These are phyloP conservation scores for Carpinus viminea DNA, from an alignment of 306 rosid species.

Conservation along the genomic window DNA sequence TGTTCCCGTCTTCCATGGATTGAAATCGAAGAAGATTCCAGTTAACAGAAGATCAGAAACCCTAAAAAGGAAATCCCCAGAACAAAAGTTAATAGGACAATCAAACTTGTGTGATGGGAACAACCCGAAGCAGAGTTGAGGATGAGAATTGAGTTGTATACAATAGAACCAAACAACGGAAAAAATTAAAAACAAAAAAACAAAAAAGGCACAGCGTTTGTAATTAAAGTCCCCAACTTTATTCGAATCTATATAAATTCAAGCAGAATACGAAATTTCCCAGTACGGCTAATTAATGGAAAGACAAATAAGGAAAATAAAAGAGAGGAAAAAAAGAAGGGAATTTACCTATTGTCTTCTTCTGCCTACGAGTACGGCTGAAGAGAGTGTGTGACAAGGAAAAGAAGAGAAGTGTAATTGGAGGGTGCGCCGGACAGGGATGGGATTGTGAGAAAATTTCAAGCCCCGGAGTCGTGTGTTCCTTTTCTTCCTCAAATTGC, in stretches of 20 bases:
- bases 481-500: background rate
- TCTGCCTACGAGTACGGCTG: background rate
- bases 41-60: background rate
- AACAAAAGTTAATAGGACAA: background rate
- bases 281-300: background rate
- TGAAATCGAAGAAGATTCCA: background rate
- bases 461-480: background rate
- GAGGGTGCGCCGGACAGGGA: background rate
- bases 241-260: background rate
- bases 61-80: background rate
- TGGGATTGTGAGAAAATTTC: background rate
- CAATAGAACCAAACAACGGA: no score
- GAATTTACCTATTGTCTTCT: background rate
- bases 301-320: no score
- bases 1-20: slow-evolving; percentile 9
- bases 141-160: background rate
- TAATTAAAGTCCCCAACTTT: background rate
- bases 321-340: background rate
- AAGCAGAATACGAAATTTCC: background rate
- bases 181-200: no score
- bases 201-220: background rate
- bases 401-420: background rate
- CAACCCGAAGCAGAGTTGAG: background rate
- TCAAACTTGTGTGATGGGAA: background rate
- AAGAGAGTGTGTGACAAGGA: background rate